phyloP scores from a whole-genome alignment of 176 grass and related monocot genomes.

The Cenchrus americanus region DNA sequence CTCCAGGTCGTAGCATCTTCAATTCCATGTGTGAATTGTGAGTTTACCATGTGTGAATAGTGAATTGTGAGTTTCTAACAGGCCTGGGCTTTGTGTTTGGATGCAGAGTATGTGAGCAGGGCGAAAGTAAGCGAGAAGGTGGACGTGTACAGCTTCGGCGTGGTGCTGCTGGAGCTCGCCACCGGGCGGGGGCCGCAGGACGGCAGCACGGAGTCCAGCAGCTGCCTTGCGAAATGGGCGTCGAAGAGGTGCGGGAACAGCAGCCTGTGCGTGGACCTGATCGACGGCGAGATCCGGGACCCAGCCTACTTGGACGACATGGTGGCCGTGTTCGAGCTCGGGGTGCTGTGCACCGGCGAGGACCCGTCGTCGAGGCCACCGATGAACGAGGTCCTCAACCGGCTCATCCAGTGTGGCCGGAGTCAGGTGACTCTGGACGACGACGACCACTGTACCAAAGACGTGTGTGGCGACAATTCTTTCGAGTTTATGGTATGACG shows the following conservation, averaged over 20 bases:
- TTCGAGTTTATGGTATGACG: neutral
- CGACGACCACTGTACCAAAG: neutral
- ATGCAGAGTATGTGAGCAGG: slow-evolving; percentile 25
- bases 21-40: too few species aligned
- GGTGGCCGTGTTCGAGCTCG: slow-evolving; percentile 30
- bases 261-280: neutral
- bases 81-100: neutral
- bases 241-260: neutral
- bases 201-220: slow-evolving; percentile 26
- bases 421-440: neutral
- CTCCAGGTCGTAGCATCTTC: neutral
- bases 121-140: slow-evolving; percentile 33
- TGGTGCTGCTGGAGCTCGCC: slow-evolving; percentile 66
- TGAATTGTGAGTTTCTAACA: too few species aligned
- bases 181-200: neutral
- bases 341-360: slow-evolving; percentile 5
- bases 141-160: slow-evolving; percentile 79
- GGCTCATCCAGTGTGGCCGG: neutral
- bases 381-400: slow-evolving; percentile 30
- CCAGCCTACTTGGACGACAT: neutral
- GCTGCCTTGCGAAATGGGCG: slow-evolving; percentile 36
- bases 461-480: neutral
- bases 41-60: too few species aligned
- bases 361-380: slow-evolving; percentile 33
- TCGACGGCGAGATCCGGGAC: slow-evolving; percentile 21